These are phyloP conservation scores for Xylaria sp. DNA, from an alignment of 2,329 filamentous ascomycete genomes.

Conservation along the genomic window DNA sequence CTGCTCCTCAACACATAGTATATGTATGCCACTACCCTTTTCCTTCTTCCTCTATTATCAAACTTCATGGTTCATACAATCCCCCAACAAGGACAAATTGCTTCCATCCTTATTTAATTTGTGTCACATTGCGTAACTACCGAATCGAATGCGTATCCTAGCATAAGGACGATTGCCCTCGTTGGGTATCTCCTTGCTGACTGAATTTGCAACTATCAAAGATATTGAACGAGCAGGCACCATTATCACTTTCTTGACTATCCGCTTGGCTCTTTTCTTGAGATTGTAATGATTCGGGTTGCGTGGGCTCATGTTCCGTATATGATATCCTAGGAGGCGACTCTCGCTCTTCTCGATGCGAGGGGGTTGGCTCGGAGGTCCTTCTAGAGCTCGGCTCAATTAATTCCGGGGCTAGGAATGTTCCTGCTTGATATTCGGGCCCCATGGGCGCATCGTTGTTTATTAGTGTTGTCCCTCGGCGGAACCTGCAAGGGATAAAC, in stretches of 20 bases:
- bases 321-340: background rate
- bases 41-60: background rate
- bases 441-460: background rate
- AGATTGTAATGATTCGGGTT: background rate
- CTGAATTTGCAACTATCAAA: background rate
- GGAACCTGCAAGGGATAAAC: conserved; percentile 39
- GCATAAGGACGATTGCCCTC: background rate
- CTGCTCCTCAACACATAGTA: background rate
- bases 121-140: background rate
- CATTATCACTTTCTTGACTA: background rate
- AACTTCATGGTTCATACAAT: background rate
- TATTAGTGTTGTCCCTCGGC: background rate
- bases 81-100: background rate
- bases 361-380: background rate
- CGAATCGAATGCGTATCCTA: background rate
- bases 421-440: background rate
- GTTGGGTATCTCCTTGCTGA: background rate
- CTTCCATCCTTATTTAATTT: background rate
- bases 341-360: background rate
- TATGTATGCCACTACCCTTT: background rate
- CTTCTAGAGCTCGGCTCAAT: background rate
- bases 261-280: background rate
- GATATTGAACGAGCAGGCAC: conserved; percentile 7
- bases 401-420: background rate
- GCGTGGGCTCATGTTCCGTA: background rate